phyloP scores from a whole-genome alignment of 2,329 filamentous ascomycete species.

The Fusarium pseudoanthophilum region DNA sequence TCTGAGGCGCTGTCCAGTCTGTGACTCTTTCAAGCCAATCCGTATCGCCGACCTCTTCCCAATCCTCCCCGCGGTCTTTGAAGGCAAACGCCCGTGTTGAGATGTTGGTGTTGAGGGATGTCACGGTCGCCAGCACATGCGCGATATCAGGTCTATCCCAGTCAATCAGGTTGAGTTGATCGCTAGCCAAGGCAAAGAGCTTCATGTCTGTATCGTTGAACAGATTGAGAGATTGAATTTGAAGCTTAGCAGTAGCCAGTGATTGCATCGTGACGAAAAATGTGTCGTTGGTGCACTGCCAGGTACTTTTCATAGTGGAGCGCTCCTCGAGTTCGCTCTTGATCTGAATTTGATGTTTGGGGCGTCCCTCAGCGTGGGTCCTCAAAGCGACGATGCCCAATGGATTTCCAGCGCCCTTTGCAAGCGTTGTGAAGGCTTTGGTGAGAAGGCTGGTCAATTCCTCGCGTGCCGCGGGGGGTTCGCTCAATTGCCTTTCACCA shows the following conservation, averaged over 20 bases:
- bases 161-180: background rate
- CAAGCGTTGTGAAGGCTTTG: background rate
- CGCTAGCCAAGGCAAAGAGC: background rate
- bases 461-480: background rate
- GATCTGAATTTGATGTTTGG: background rate
- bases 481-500: background rate
- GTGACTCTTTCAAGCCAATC: background rate
- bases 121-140: background rate
- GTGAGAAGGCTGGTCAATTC: background rate
- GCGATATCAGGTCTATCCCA: background rate
- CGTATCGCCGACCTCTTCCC: background rate
- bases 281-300: background rate
- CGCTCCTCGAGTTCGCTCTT: background rate
- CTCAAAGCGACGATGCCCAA: background rate
- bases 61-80: background rate
- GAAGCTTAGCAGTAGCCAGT: background rate
- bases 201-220: background rate
- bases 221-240: background rate
- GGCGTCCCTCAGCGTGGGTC: background rate
- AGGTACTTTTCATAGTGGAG: background rate
- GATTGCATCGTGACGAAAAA: background rate
- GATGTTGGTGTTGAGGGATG: background rate
- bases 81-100: background rate
- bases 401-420: background rate
- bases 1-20: background rate